Percentiles rank a stretch among this genome's conserved stretches.
phyloP scores from a whole-genome alignment of 352 stramenopile genomes.

The Phytopythium chamaehyphon region DNA sequence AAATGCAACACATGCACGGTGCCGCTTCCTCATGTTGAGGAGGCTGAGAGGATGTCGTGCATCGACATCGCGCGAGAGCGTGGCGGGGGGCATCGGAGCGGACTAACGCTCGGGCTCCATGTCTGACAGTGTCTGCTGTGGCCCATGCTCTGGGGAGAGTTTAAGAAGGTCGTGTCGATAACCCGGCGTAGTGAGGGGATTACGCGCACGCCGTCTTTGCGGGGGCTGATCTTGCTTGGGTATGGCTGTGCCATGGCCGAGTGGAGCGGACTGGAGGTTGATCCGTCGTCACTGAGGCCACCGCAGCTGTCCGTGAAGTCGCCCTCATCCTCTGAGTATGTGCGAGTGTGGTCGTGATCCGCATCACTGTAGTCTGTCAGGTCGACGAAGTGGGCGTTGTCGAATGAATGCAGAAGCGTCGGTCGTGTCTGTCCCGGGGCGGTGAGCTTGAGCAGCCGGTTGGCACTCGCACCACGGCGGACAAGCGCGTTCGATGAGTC shows the following conservation, averaged over 20 bases:
- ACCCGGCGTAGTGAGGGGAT: slow-evolving; percentile 54
- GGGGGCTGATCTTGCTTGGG: slow-evolving; percentile 47
- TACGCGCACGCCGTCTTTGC: slow-evolving; percentile 28
- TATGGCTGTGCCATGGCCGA: slow-evolving; percentile 24
- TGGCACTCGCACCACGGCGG: slow-evolving; percentile 62
- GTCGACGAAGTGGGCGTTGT: not conserved
- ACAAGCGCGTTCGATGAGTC: slow-evolving; percentile 36
- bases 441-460: slow-evolving; percentile 66
- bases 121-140: not conserved
- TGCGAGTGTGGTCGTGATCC: too few species aligned
- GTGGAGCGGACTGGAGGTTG: slow-evolving; percentile 25
- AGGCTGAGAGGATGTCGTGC: slow-evolving; percentile 32
- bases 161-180: slow-evolving; percentile 60
- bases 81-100: slow-evolving; percentile 1
- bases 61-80: slow-evolving; percentile 37
- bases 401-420: not conserved
- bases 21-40: slow-evolving; percentile 7
- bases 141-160: slow-evolving; percentile 34
- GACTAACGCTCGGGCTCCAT: not conserved
- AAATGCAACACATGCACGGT: too few species aligned
- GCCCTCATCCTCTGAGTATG: not conserved
- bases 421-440: slow-evolving; percentile 15
- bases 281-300: slow-evolving; percentile 18
- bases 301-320: slow-evolving; percentile 7
- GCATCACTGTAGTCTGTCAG: not conserved